These are phyloP conservation scores for Salicornia ramosissima DNA, from an alignment of 148 eudicot genomes.

Conservation along the genomic window DNA sequence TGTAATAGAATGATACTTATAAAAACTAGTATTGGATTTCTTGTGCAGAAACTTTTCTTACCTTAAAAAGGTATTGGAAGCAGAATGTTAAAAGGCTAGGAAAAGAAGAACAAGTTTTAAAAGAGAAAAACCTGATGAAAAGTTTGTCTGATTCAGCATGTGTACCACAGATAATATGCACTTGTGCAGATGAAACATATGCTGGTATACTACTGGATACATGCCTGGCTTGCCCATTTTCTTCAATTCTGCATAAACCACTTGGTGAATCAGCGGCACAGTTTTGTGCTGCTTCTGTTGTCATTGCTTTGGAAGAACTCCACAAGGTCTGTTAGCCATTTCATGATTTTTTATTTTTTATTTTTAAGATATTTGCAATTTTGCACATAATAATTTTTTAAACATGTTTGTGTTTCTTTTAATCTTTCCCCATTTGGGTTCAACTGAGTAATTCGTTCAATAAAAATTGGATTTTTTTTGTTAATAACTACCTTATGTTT, in stretches of 20 bases:
- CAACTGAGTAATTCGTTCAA: background rate
- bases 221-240: conserved; percentile 62
- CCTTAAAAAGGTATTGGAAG: conserved; percentile 80
- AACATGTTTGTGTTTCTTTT: background rate
- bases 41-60: conserved; percentile 51
- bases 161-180: conserved; percentile 72
- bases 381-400: no score
- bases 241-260: conserved; percentile 58
- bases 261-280: conserved; percentile 69
- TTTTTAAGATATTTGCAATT: no score
- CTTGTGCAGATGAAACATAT: conserved; percentile 69
- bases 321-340: conserved; percentile 53
- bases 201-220: conserved; percentile 79
- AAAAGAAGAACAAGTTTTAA: conserved; percentile 68
- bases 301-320: conserved; percentile 60
- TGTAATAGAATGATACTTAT: conserved; percentile 3
- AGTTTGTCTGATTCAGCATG: conserved; percentile 42
- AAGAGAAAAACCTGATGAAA: conserved; percentile 67
- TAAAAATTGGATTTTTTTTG: no score
- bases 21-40: background rate
- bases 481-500: no score
- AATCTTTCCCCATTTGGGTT: background rate
- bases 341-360: background rate
- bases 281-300: conserved; percentile 84
- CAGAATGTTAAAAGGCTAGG: conserved; percentile 70